Base-by-base conservation (phyloP, 768 basidiomycete species). In the Termitomyces sp. region DNA sequence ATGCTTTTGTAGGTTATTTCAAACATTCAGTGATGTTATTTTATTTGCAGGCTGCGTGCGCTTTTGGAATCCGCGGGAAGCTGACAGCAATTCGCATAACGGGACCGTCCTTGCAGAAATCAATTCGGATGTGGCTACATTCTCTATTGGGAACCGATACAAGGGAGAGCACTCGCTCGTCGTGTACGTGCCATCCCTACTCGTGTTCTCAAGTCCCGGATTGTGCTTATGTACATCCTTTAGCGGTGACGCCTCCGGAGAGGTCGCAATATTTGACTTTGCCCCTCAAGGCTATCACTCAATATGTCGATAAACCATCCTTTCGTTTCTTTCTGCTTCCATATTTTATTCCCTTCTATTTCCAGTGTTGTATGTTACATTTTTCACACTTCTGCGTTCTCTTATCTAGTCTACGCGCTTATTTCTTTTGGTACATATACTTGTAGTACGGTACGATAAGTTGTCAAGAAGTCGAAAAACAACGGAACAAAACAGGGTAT, bases 31-130 rank as follows among this genome's bases (percentile, higher is more conserved):
- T 44, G 15, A 18, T 20, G 45, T 65, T 33, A 57, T 27, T 27
- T 39, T 41, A 32, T 56, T 40, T 41, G 39, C 62, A 88, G 87
- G 87, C n/a, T 86, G 85, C 62, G 77, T 90, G 10, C 76, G 86
- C 25, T 59, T 87, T 33, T 90, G 87, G 87, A 79, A 88, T 61
- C 77, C 83, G 6, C 67, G 71, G 23, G 63, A 69, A n/a, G 72
- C 80, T 1, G 60, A 59, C 1, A 62, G 66, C 7, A 68, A 74
- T 48, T 62, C 66, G 3, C 53, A 59, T 3, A 82, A 84, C 64
- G 84, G 82, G 15, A 66, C 44, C 2, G 64, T 81, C 9, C 59
- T 89, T 13, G 85, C 79, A 5, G 74, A 81, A 58, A 75, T 76
- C 5, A 71, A 76, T 58, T 80, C 78, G 12, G 85, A 89, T 60